Base-by-base conservation (phyloP, 345 rosid species). In the Noccaea bulbosa region DNA sequence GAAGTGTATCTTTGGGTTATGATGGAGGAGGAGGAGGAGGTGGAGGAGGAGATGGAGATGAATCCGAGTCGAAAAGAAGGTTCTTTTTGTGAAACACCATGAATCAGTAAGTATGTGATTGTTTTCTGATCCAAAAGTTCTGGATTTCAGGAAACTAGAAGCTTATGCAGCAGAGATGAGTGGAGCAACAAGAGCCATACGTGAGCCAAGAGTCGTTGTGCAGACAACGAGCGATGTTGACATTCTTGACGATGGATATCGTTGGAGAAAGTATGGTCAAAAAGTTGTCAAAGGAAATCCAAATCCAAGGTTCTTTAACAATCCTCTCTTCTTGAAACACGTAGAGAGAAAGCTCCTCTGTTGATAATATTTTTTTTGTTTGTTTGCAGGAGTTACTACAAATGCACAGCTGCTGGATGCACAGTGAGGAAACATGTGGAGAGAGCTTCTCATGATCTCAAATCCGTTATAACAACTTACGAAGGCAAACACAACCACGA, bases 401-500 rank as follows among this genome's bases (percentile, higher is more conserved):
- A 94, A 83, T 94, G 99, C 79, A 94, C 99, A 2, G 91, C 83
- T 55, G 83, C 96, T 5, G 96, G 95, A 65, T 94, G 99, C 82
- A 78, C 90, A 0, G 99, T 94, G 69, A 88, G 99, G 61, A 93
- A 93, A 81, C 98, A 93, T 37, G 98, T 93, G 14, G 98, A 93
- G 78, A 87, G 98, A 83, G 98, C 98, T 70, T 93, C 97, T 8
- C 96, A 93, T 75, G 98, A 93, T 71, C 93, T 91, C 7, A 89
- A 89, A 79, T 89, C 99, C 0, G 99, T 94, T 44, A 91, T 94
- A 65, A 94, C 99, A 0, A 89, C 99, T 2, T 94, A 94, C 32
- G 99, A 94, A 78, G 97, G 99, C 61, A 94, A 94, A 82, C 99
- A 94, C 81, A 89, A 89, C 69, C 99, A 94, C n/a, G 97, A 91